Evolutionary conservation across 306 rosid genomes (phyloP), one percentile per base, ranked within the genome.

Genomic region (Sicyos edulis): DNA sequence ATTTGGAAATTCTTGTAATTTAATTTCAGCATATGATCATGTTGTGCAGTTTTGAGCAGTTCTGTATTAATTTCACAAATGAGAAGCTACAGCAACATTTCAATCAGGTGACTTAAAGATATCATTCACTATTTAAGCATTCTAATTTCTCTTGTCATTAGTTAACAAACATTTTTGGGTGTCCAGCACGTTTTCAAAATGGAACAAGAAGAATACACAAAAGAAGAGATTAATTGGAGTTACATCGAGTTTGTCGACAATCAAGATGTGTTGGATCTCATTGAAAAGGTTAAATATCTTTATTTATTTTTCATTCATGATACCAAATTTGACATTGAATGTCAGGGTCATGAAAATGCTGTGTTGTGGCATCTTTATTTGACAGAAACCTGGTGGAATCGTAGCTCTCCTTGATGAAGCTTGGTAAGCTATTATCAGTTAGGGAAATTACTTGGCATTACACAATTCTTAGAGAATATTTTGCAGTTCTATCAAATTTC

Each of bases 131-230:
- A 61, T 63, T 51, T 60, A 22, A 51, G 20, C 73, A 50, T 53
- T 49, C 17, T 54, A 19, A 11, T 24, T 34, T 5, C 51, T 56
- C 51, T 19, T 56, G n/a, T 13, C 72, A 29, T 78, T 66, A 79
- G 59, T 42, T 80, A 47, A 72, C 55, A 60, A 32, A 65, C 21
- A 68, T 68, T 78, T 57, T 74, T 78, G 72, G 71, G 56, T 74
- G 70, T 86, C 78, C 91, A 93, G 99, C 99, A 93, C 53, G 99
- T 93, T 55, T 93, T 93, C 87, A 93, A 91, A 87, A 93, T 91
- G 99, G 99, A 93, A 81, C 99, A 93, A 88, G 99, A 93, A 86
- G 99, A 93, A 82, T 93, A 93, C 82, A 93, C 97, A 1, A 93
- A 93, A 86, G 97, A 93, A 86, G 81, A 85, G 83, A 93, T 93